These are phyloP conservation scores for Lachancea kluyveri DNA, from an alignment of 805 yeast species.

Conservation along the genomic window DNA sequence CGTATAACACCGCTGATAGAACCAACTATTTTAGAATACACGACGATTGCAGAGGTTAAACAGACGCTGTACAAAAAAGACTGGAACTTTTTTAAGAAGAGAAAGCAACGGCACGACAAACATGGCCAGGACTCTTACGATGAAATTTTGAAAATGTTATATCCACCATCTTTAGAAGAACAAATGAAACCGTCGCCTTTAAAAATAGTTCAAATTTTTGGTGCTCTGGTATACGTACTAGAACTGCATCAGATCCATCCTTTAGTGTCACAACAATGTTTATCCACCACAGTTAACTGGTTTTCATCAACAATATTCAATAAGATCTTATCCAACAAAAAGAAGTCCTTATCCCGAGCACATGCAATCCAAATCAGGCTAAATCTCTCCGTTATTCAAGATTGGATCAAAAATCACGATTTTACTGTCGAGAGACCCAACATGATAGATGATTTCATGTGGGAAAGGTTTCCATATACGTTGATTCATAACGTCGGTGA, in stretches of 20 bases:
- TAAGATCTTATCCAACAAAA: conserved; percentile 54
- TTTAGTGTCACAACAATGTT: conserved; percentile 67
- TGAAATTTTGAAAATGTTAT: conserved; percentile 66
- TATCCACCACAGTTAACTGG: conserved; percentile 75
- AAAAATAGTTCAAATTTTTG: conserved; percentile 75
- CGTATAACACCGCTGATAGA: conserved; percentile 53
- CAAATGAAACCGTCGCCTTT: conserved; percentile 88
- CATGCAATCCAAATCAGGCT: conserved; percentile 86
- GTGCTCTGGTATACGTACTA: conserved; percentile 81
- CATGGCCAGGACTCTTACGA: conserved; percentile 43
- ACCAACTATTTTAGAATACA: conserved; percentile 64
- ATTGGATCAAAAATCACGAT: conserved; percentile 69
- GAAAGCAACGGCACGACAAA: conserved; percentile 22
- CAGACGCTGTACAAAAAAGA: conserved; percentile 71
- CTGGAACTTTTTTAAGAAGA: conserved; percentile 52
- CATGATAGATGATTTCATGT: conserved; percentile 32
- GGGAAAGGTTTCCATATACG: conserved; percentile 35
- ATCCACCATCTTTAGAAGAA: conserved; percentile 78
- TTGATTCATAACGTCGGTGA: conserved; percentile 27
- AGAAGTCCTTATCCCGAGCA: conserved; percentile 65
- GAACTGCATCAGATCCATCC: conserved; percentile 78
- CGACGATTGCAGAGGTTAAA: conserved; percentile 76
- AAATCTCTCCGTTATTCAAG: conserved; percentile 81
- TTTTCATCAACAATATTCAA: conserved; percentile 69
- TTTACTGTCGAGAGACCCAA: conserved; percentile 27